Conservation (phyloP, 768 basidiomycete species). For the Boletellus sp. region DNA sequence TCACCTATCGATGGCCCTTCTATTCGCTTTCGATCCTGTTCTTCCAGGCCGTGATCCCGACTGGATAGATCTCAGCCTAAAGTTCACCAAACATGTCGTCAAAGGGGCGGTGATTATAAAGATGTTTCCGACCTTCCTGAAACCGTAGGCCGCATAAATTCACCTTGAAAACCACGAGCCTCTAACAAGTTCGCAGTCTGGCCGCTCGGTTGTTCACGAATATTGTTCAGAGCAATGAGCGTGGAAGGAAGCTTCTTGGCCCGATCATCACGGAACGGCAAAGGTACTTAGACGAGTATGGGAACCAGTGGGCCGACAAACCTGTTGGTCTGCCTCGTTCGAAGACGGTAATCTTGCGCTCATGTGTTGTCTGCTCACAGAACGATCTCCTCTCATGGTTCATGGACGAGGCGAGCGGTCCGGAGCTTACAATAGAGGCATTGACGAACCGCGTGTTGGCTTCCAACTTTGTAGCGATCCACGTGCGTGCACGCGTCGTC, state of each 20-base stretch:
- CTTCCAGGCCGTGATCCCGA: constrained; percentile 36
- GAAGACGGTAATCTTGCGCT: not conserved
- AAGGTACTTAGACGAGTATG: constrained; percentile 19
- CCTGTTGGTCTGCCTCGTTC: constrained; percentile 22
- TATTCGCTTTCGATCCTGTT: not conserved
- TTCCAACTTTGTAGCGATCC: constrained; percentile 7
- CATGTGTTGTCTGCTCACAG: constrained; percentile 7
- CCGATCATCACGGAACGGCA: constrained; percentile 30
- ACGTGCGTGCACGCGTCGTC: not conserved
- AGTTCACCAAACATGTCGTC: constrained; percentile 30
- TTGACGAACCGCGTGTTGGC: constrained; percentile 16
- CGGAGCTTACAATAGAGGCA: constrained; percentile 18
- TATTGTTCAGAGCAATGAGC: constrained; percentile 1
- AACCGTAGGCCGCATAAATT: constrained; percentile 22
- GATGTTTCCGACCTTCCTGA: constrained; percentile 31
- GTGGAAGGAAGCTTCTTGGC: constrained; percentile 15
- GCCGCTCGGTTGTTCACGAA: constrained; percentile 13
- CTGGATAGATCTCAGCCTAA: constrained; percentile 29
- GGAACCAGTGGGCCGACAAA: constrained; percentile 26
- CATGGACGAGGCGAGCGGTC: constrained; percentile 21
- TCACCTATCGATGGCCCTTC: not conserved
- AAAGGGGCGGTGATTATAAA: constrained; percentile 20
- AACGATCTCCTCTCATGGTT: constrained; percentile 33
- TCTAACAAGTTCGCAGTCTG: constrained; percentile 9
- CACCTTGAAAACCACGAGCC: not conserved